Conservation (phyloP, 176 grass and related monocot species). For the Dendrocalamus sinicus region DNA sequence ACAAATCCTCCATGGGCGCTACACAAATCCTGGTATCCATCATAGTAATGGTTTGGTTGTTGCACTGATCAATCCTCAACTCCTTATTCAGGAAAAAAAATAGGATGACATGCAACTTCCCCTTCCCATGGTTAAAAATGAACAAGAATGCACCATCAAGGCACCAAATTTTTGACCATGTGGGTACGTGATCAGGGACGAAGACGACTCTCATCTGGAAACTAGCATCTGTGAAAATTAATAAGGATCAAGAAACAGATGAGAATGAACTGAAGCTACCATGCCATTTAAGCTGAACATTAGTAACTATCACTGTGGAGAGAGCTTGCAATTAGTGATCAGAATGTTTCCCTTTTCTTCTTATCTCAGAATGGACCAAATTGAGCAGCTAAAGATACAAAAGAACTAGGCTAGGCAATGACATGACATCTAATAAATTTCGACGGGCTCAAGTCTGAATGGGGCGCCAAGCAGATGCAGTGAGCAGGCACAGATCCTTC, state of each 20-base stretch:
- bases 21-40: neutral
- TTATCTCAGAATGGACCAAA: constrained; percentile 37
- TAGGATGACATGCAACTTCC: no score
- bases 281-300: neutral
- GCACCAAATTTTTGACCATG: neutral
- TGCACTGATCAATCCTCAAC: neutral
- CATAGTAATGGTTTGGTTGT: neutral
- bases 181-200: neutral
- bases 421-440: constrained; percentile 23
- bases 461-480: constrained; percentile 87
- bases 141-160: neutral
- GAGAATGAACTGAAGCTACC: neutral
- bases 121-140: neutral
- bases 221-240: neutral
- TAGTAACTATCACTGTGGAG: constrained; percentile 36
- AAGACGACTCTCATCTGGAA: neutral
- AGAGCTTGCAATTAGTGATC: constrained; percentile 42
- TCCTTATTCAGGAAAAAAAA: neutral
- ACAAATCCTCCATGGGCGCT: neutral
- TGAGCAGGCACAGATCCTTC: constrained; percentile 98
- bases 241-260: neutral
- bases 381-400: constrained; percentile 28
- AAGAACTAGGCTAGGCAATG: constrained; percentile 28
- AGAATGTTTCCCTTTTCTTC: constrained; percentile 26
- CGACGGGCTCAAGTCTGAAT: constrained; percentile 62